Evolutionary conservation across 2,329 filamentous ascomycete genomes (phyloP), one percentile per base, ranked within the genome.

Genomic region (Penicillium sp.): DNA sequence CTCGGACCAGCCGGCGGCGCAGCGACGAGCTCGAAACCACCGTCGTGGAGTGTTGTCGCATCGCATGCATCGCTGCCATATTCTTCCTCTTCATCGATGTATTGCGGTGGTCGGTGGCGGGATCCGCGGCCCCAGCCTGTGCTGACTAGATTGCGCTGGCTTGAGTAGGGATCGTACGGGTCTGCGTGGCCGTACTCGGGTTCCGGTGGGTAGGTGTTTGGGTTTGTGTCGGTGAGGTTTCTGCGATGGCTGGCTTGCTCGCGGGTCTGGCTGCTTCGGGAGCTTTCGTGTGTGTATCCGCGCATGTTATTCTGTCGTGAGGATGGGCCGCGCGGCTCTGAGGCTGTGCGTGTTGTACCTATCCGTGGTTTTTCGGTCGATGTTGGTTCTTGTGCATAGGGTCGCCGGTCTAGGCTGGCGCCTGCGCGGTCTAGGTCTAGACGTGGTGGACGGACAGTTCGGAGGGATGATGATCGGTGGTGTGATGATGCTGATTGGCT

Each of bases 51-150:
- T 1, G 84, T 87, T 2, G 81, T 81, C 48, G 86, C 85, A 57
- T 89, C 87, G 63, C 89, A 87, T 53, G 88, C 85, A 51, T 80
- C 78, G 64, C 87, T 88, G n/a, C 81, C 86, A 55, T 85, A 86
- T 47, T 90, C 88, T 1, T 90, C 89, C 58, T 93, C 89, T 61
- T 95, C 91, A 60, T 92, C 89, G 62, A 89, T 89, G 68, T 89
- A 92, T 50, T 84, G 81, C 39, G 82, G 83, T 66, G 78, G 77
- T 42, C 74, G 72, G 56, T 71, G 71, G 47, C 64, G 56, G 16
- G 56, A 29, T 16, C 60, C 62, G 16, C 67, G 60, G 58, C 79
- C 64, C 59, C 76, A 56, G 75, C 78, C 64, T 72, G 57, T 29
- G 18, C 77, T 64, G 69, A 75, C 61, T 72, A 74, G 51, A 70